Evolutionary conservation across 306 rosid species (phyloP).

Genomic region (Geum urbanum): DNA sequence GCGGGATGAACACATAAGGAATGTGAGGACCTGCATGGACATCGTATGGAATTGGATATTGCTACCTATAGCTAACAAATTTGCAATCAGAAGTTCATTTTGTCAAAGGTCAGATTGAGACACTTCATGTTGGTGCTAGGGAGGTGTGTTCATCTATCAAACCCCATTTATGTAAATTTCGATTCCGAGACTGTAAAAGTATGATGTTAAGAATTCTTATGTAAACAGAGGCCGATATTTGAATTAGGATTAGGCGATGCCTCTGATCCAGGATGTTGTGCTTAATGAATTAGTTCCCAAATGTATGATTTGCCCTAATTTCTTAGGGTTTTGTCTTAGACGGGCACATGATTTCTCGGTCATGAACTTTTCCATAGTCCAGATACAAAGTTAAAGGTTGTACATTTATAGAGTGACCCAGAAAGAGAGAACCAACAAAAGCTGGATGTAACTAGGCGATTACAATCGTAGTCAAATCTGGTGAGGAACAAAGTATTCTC

Average conservation of each 20-base stretch:
- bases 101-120: constrained; percentile 9
- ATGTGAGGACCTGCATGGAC: constrained; percentile 18
- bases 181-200: constrained; percentile 12
- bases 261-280: constrained; percentile 1
- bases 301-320: not conserved
- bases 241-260: constrained; percentile 14
- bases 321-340: not conserved
- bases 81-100: constrained; percentile 29
- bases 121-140: constrained; percentile 11
- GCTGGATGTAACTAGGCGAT: not conserved
- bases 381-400: not conserved
- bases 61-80: constrained; percentile 28
- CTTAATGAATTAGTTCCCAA: not conserved
- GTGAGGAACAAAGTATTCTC: not conserved
- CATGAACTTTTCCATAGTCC: not conserved
- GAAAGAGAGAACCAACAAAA: not conserved
- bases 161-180: constrained; percentile 11
- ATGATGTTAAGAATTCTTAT: constrained; percentile 33
- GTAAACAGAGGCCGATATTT: constrained; percentile 28
- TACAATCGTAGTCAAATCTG: not conserved
- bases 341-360: not conserved
- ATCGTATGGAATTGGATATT: constrained; percentile 18
- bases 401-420: not conserved
- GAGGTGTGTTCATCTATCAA: constrained; percentile 13
- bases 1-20: constrained; percentile 42